phyloP scores from a whole-genome alignment of 768 basidiomycete species.

The Mycena pura region DNA sequence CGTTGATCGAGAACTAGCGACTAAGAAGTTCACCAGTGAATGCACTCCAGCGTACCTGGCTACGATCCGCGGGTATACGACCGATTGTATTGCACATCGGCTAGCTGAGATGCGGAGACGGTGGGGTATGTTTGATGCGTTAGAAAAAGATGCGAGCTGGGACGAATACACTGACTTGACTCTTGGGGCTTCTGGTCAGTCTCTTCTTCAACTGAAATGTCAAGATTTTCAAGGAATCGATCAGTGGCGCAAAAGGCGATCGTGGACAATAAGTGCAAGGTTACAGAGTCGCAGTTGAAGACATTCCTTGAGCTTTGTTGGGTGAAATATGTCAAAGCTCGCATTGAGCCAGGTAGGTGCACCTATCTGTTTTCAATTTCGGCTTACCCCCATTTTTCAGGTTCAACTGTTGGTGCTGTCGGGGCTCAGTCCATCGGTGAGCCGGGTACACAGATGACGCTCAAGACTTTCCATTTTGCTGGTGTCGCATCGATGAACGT shows the following conservation, averaged over 20 bases:
- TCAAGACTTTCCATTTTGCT: slow-evolving; percentile 99
- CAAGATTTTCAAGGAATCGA: slow-evolving; percentile 7
- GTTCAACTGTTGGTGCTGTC: slow-evolving; percentile 97
- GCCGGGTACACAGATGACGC: slow-evolving; percentile 98
- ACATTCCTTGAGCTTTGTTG: slow-evolving; percentile 88
- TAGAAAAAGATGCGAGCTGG: slow-evolving; percentile 78
- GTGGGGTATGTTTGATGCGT: slow-evolving; percentile 85
- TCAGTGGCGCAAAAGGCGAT: slow-evolving; percentile 71
- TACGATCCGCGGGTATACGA: slow-evolving; percentile 75
- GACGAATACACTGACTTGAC: slow-evolving; percentile 79
- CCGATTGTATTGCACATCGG: slow-evolving; percentile 65
- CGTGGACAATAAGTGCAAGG: slow-evolving; percentile 91
- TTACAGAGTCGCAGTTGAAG: slow-evolving; percentile 81
- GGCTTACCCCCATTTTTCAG: slow-evolving; percentile 43
- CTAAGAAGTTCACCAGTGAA: slow-evolving; percentile 66
- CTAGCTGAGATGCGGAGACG: slow-evolving; percentile 72
- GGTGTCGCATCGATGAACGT: slow-evolving; percentile 99
- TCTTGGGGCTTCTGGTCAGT: slow-evolving; percentile 74
- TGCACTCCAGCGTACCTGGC: slow-evolving; percentile 76
- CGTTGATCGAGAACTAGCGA: slow-evolving; percentile 65
- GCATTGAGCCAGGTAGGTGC: slow-evolving; percentile 87
- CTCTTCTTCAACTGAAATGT: not conserved
- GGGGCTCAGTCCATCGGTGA: slow-evolving; percentile 99
- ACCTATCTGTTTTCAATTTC: not conserved
- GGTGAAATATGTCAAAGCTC: slow-evolving; percentile 92